Evolutionary conservation across 2,329 filamentous ascomycete genomes (phyloP).

Genomic region (Paecilomyces sp.): DNA sequence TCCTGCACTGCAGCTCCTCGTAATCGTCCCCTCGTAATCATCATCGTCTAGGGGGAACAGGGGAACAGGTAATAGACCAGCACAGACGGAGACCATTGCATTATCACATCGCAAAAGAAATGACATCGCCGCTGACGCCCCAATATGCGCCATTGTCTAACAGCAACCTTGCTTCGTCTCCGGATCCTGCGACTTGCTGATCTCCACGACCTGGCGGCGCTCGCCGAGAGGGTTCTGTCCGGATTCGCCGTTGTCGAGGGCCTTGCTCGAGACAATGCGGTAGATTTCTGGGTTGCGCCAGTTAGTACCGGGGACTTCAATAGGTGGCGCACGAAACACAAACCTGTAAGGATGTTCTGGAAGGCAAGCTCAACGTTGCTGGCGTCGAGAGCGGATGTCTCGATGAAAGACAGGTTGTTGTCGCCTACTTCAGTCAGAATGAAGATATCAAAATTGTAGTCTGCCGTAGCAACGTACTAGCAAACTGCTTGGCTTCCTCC

Average conservation of each 20-base stretch:
- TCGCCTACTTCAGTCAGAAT: conserved; percentile 57
- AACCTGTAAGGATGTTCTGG: conserved; percentile 98
- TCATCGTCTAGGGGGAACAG: conserved; percentile 24
- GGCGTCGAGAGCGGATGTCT: conserved; percentile 96
- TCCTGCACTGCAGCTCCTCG: conserved; percentile 18
- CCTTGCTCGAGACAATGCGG: conserved; percentile 97
- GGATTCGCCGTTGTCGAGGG: conserved; percentile 80
- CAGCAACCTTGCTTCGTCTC: conserved; percentile 57
- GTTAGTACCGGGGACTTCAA: conserved; percentile 8
- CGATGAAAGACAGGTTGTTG: conserved; percentile 97
- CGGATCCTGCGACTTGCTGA: conserved; percentile 77
- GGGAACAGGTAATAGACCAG: conserved; percentile 26
- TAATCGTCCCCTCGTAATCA: conserved; percentile 19
- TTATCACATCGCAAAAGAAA: conserved; percentile 32
- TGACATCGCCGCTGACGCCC: conserved; percentile 25
- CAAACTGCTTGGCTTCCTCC: conserved; percentile 96
- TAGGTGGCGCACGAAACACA: conserved; percentile 19
- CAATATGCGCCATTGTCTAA: conserved; percentile 20
- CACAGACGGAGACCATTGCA: conserved; percentile 30
- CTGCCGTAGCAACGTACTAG: conserved; percentile 56
- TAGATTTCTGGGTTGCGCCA: conserved; percentile 72
- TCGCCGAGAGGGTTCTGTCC: conserved; percentile 72
- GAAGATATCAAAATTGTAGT: not conserved
- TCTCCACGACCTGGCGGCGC: conserved; percentile 71
- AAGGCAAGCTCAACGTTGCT: conserved; percentile 99